A percentile compares a stretch with the other conserved stretches of the same genome.
Conservation (phyloP, 495 filamentous ascomycete species). For the Physcia stellaris region DNA sequence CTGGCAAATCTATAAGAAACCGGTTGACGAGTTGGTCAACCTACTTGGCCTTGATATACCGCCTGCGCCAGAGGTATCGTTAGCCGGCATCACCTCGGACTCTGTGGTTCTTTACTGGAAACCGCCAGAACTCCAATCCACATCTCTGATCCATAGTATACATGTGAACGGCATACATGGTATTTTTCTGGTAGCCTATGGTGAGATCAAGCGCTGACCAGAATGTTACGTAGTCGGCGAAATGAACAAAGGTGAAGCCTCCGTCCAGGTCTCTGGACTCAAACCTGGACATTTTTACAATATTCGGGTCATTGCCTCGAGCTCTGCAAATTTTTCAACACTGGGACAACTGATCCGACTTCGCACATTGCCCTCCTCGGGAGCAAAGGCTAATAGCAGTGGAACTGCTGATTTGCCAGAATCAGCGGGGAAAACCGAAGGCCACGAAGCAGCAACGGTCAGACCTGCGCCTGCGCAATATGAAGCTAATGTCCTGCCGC, state of each 20-base stretch:
- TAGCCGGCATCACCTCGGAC: slow-evolving; percentile 79
- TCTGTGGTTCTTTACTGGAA: slow-evolving; percentile 89
- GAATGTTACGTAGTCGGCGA: slow-evolving; percentile 79
- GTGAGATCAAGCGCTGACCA: too few relatives aligned
- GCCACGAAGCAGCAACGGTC: slow-evolving; percentile 42
- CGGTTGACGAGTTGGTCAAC: slow-evolving; percentile 77
- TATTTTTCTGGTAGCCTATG: too few relatives aligned
- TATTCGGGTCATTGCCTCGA: slow-evolving; percentile 79
- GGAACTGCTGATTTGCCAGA: slow-evolving; percentile 27
- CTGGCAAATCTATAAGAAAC: slow-evolving; percentile 50
- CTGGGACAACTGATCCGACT: slow-evolving; percentile 75
- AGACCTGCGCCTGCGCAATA: slow-evolving; percentile 27
- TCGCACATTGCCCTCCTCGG: slow-evolving; percentile 45
- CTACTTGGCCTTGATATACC: slow-evolving; percentile 90
- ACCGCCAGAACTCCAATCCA: slow-evolving; percentile 58
- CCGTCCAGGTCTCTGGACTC: slow-evolving; percentile 75
- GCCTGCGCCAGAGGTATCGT: slow-evolving; percentile 72
- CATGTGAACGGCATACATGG: slow-evolving; percentile 88
- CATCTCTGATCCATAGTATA: slow-evolving; percentile 75
- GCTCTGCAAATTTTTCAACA: slow-evolving; percentile 79
- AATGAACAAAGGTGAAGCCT: slow-evolving; percentile 69
- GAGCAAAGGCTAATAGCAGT: slow-evolving; percentile 37
- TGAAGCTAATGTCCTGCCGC: slow-evolving; percentile 20
- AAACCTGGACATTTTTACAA: slow-evolving; percentile 82
- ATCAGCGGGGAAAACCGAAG: slow-evolving; percentile 32